Evolutionary conservation across 139 green algal species (phyloP).

Genomic region (Medakamo hakoo): DNA sequence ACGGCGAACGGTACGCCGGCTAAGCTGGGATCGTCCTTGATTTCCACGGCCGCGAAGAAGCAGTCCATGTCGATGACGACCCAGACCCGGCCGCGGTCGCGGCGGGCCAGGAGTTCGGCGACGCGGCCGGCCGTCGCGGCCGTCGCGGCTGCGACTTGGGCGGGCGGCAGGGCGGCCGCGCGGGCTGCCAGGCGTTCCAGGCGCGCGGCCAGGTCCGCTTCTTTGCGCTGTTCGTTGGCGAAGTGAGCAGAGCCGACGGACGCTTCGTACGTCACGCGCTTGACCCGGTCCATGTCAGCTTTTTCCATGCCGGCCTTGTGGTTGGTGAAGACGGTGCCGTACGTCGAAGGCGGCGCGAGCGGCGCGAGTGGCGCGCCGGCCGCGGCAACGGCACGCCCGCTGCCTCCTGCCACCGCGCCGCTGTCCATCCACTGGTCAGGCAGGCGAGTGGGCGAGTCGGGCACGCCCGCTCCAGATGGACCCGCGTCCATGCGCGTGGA

Average conservation of each 20-base stretch:
- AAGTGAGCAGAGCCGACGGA: slow-evolving; percentile 61
- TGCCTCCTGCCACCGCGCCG: too few species aligned
- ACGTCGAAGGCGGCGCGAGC: slow-evolving; percentile 28
- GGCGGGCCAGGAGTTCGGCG: slow-evolving; percentile 36
- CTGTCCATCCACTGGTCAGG: too few species aligned
- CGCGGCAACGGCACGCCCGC: too few species aligned
- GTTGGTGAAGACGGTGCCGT: slow-evolving; percentile 85
- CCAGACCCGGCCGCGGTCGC: slow-evolving; percentile 52
- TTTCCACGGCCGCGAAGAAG: slow-evolving; percentile 68
- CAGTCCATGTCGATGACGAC: slow-evolving; percentile 93
- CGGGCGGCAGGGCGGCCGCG: slow-evolving; percentile 8
- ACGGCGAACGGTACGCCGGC: slow-evolving; percentile 62
- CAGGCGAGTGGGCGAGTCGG: too few species aligned
- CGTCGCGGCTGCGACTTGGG: slow-evolving; percentile 29
- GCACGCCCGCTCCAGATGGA: too few species aligned
- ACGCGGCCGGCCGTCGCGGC: slow-evolving; percentile 27
- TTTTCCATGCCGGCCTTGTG: slow-evolving; percentile 73
- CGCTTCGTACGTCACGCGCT: slow-evolving; percentile 70
- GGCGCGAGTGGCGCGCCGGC: too few species aligned
- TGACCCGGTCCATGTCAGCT: slow-evolving; percentile 42
- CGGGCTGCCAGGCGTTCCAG: slow-evolving; percentile 28
- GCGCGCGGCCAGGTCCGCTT: slow-evolving; percentile 25
- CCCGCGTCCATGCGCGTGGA: too few species aligned
- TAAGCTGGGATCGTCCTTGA: slow-evolving; percentile 44
- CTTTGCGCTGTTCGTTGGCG: slow-evolving; percentile 83